Conservation (phyloP, 1,284 basidiomycete genomes). For the Ganoderma lucidum region DNA sequence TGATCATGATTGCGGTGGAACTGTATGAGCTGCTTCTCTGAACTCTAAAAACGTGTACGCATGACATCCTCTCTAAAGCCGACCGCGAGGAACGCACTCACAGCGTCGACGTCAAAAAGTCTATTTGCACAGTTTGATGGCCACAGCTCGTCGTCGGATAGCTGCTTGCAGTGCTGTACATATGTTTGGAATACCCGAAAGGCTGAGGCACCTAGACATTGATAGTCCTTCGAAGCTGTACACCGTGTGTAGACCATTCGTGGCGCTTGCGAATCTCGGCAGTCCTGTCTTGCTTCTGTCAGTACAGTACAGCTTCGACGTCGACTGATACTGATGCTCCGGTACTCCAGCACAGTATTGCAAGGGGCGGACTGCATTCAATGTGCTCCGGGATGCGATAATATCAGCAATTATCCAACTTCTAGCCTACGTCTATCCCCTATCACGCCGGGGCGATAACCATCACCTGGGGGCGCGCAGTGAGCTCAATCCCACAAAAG, state of each 20-base stretch:
- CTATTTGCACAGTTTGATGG: not conserved
- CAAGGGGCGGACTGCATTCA: not conserved
- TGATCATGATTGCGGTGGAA: conserved; percentile 2
- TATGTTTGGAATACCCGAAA: not conserved
- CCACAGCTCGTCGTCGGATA: not conserved
- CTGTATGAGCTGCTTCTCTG: not conserved
- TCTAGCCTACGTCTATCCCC: not conserved
- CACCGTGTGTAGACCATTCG: not conserved
- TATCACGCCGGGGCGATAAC: not conserved
- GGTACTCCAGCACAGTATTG: not conserved
- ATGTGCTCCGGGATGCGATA: not conserved
- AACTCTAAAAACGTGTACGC: not conserved
- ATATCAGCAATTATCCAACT: not conserved
- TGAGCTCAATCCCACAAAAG: not conserved
- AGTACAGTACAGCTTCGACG: conserved; percentile 6
- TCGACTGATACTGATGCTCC: not conserved
- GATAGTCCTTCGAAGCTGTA: not conserved
- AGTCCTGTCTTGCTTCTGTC: not conserved
- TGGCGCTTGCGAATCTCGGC: conserved; percentile 2
- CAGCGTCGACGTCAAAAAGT: not conserved
- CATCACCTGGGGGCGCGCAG: not conserved
- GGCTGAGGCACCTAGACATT: not conserved
- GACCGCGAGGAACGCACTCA: not conserved
- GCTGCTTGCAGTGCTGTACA: not conserved
- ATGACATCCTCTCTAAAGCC: conserved; percentile 1